Percentiles rank a stretch among this genome's conserved stretches.
These are phyloP conservation scores for Diaporthe sp. DNA, from an alignment of 2,329 filamentous ascomycete genomes.

Conservation along the genomic window DNA sequence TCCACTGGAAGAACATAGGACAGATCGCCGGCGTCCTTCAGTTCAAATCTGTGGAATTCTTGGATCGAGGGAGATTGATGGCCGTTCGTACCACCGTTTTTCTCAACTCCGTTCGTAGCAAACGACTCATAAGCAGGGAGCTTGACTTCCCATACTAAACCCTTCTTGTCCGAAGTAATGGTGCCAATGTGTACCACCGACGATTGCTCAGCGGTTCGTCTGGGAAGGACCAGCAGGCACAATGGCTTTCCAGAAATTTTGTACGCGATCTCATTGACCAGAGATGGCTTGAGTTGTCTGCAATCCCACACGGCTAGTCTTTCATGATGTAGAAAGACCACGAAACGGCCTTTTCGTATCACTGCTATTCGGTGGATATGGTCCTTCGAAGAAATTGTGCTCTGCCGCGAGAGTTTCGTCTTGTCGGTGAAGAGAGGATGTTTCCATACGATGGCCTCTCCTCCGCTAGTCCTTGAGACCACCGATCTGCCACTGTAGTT, in stretches of 20 bases:
- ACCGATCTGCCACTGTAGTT: constrained; percentile 85
- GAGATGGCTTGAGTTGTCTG: constrained; percentile 66
- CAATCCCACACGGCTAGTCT: constrained; percentile 86
- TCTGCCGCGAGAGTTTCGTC: constrained; percentile 73
- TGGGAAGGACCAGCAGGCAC: constrained; percentile 82
- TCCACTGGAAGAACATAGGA: constrained; percentile 84
- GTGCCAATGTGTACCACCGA: constrained; percentile 81
- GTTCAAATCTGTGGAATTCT: constrained; percentile 79
- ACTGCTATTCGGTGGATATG: constrained; percentile 86
- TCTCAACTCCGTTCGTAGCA: constrained; percentile 14
- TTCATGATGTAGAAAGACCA: constrained; percentile 82
- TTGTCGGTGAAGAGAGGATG: constrained; percentile 67
- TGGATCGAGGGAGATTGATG: constrained; percentile 58
- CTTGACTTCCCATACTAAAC: constrained; percentile 83
- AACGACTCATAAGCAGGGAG: constrained; percentile 63
- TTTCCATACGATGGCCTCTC: constrained; percentile 87
- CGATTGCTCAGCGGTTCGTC: constrained; percentile 67
- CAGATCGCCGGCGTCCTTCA: constrained; percentile 70
- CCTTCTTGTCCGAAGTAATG: constrained; percentile 81
- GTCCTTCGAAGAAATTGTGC: constrained; percentile 73
- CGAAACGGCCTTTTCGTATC: constrained; percentile 80
- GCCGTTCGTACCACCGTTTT: constrained; percentile 47
- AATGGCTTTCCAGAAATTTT: constrained; percentile 77
- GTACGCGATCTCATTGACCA: constrained; percentile 72
- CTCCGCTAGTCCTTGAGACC: constrained; percentile 82